Conservation (phyloP, 768 basidiomycete genomes). For the Galerina marginata region DNA sequence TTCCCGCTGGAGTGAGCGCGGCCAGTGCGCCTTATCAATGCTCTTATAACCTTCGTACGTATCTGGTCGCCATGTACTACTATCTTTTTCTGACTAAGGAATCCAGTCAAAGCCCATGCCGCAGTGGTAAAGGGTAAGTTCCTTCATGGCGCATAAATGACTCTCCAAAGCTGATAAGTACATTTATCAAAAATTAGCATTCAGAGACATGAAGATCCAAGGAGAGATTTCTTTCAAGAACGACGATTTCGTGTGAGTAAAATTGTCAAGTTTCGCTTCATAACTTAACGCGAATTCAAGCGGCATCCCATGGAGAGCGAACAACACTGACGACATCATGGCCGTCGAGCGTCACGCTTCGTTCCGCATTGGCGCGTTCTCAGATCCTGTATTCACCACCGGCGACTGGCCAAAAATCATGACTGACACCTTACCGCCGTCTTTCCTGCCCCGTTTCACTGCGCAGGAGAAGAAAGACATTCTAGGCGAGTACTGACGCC, state of each 20-base stretch:
- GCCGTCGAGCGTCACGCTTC: constrained; percentile 56
- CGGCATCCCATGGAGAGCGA: constrained; percentile 51
- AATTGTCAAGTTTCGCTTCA: not conserved
- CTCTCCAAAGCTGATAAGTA: not conserved
- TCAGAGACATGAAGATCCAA: constrained; percentile 50
- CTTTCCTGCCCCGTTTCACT: constrained; percentile 54
- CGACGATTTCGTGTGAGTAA: constrained; percentile 50
- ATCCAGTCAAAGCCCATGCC: constrained; percentile 51
- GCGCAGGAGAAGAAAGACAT: constrained; percentile 49
- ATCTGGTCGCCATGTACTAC: not conserved
- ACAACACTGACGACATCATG: constrained; percentile 46
- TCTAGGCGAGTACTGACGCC: constrained; percentile 33
- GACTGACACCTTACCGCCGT: constrained; percentile 51
- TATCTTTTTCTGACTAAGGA: not conserved
- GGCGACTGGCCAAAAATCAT: constrained; percentile 59
- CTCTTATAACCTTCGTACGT: constrained; percentile 47
- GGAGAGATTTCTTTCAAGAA: constrained; percentile 63
- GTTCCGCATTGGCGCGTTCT: constrained; percentile 55
- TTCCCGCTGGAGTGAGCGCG: constrained; percentile 48
- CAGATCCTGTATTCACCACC: constrained; percentile 53
- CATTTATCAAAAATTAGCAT: constrained; percentile 32
- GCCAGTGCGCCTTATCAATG: constrained; percentile 52
- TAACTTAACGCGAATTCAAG: constrained; percentile 22
- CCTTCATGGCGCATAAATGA: not conserved
- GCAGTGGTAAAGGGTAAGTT: constrained; percentile 51